phyloP scores from a whole-genome alignment of 768 basidiomycete genomes.

The Hebeloma cylindrosporum region DNA sequence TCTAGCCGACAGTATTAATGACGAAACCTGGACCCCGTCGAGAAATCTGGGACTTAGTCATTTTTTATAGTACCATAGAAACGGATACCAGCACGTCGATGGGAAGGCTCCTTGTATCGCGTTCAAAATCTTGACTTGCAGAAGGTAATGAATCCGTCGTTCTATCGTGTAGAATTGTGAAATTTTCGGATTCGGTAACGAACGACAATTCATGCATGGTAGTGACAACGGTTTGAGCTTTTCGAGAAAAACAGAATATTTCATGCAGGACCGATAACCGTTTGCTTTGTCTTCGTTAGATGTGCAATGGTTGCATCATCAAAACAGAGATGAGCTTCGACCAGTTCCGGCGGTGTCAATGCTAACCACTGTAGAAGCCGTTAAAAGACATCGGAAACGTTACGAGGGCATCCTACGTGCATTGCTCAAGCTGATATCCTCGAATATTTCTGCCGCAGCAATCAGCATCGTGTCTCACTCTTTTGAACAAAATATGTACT shows the following conservation, averaged over 20 bases:
- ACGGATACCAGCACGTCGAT: no score
- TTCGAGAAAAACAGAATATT: slow-evolving; percentile 1
- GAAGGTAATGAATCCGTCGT: no score
- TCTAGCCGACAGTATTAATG: no score
- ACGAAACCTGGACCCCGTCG: no score
- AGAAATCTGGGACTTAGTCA: no score
- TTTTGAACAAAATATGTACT: slow-evolving; percentile 11
- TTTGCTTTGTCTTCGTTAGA: slow-evolving; percentile 50
- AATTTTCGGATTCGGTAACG: no score
- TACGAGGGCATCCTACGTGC: slow-evolving; percentile 13
- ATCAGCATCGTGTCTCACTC: neutral
- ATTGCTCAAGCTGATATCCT: slow-evolving; percentile 52
- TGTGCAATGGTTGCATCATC: slow-evolving; percentile 49
- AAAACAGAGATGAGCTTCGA: slow-evolving; percentile 57
- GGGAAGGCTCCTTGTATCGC: no score
- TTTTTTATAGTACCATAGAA: no score
- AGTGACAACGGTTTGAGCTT: no score
- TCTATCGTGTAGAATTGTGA: no score
- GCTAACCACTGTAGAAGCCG: slow-evolving; percentile 50
- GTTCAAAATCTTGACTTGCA: no score
- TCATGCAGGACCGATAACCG: slow-evolving; percentile 25
- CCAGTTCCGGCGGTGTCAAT: slow-evolving; percentile 54
- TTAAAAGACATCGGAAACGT: neutral
- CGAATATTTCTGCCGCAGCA: slow-evolving; percentile 37
- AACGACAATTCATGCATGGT: no score